Conservation (phyloP, 2,329 filamentous ascomycete genomes). For the Westerdykella ornata region DNA sequence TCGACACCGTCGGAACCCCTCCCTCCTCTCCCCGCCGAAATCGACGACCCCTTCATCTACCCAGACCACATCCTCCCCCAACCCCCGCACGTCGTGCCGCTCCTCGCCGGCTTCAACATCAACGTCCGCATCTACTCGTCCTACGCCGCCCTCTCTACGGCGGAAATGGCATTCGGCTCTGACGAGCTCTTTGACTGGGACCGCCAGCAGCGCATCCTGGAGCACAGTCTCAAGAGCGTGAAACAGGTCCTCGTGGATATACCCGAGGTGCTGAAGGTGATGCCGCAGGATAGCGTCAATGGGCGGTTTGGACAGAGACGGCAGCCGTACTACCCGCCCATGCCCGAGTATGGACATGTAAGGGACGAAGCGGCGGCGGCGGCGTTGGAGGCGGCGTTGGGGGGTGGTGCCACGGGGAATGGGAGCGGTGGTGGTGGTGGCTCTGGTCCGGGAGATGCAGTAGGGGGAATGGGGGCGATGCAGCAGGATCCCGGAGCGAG, state of each 20-base stretch:
- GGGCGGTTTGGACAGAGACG: slow-evolving; percentile 19
- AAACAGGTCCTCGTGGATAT: slow-evolving; percentile 62
- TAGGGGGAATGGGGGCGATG: too few species aligned
- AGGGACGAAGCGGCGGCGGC: slow-evolving; percentile 18
- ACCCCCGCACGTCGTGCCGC: slow-evolving; percentile 59
- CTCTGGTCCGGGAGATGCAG: too few species aligned
- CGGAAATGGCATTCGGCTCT: slow-evolving; percentile 76
- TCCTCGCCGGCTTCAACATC: slow-evolving; percentile 73
- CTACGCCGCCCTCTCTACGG: slow-evolving; percentile 70
- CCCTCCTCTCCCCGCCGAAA: slow-evolving; percentile 70
- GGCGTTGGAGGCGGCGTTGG: slow-evolving; percentile 17
- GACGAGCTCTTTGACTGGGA: slow-evolving; percentile 69
- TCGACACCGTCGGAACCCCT: slow-evolving; percentile 69
- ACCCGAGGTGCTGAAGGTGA: slow-evolving; percentile 61
- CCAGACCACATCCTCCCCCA: slow-evolving; percentile 64
- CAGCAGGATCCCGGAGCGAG: slow-evolving; percentile 27
- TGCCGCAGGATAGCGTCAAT: slow-evolving; percentile 35
- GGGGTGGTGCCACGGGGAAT: slow-evolving; percentile 7
- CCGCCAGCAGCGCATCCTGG: slow-evolving; percentile 66
- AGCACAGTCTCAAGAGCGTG: slow-evolving; percentile 62
- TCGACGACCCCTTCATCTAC: slow-evolving; percentile 77
- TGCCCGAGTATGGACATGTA: slow-evolving; percentile 30
- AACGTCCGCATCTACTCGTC: slow-evolving; percentile 72
- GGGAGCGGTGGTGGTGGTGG: neutral
- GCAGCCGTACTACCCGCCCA: slow-evolving; percentile 33